These are phyloP conservation scores for Sisymbrium irio DNA, from an alignment of 345 rosid genomes.

Conservation along the genomic window DNA sequence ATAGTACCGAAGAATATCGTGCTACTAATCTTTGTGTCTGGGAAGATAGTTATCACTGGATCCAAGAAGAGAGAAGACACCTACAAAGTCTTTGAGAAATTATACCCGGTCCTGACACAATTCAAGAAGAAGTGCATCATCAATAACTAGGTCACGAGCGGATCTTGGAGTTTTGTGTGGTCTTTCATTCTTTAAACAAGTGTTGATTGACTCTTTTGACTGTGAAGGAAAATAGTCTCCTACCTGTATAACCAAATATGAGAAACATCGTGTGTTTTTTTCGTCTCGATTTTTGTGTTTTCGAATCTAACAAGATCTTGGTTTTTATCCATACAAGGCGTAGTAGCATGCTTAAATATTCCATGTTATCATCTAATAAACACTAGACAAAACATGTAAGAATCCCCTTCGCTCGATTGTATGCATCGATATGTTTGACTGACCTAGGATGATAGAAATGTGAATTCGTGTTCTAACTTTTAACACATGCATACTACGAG, in stretches of 20 bases:
- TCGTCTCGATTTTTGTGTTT: too few species aligned
- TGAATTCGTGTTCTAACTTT: too few species aligned
- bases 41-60: constrained; percentile 96
- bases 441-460: too few species aligned
- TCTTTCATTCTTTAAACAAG: background rate
- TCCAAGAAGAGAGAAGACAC: constrained; percentile 95
- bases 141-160: constrained; percentile 50
- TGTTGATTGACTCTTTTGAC: background rate
- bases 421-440: background rate
- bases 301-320: too few species aligned
- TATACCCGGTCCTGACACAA: constrained; percentile 89
- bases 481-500: background rate
- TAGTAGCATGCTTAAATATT: background rate
- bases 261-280: background rate
- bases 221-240: too few species aligned
- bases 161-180: background rate
- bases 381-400: background rate
- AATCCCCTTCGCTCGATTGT: background rate
- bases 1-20: too few species aligned
- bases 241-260: background rate
- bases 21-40: constrained; percentile 89
- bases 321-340: background rate
- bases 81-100: constrained; percentile 87
- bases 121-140: constrained; percentile 82
- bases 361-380: background rate